Evolutionary conservation across 176 grass and related monocot species (phyloP), one percentile per base, ranked within the genome.

Genomic region (Hordeum marinum): DNA sequence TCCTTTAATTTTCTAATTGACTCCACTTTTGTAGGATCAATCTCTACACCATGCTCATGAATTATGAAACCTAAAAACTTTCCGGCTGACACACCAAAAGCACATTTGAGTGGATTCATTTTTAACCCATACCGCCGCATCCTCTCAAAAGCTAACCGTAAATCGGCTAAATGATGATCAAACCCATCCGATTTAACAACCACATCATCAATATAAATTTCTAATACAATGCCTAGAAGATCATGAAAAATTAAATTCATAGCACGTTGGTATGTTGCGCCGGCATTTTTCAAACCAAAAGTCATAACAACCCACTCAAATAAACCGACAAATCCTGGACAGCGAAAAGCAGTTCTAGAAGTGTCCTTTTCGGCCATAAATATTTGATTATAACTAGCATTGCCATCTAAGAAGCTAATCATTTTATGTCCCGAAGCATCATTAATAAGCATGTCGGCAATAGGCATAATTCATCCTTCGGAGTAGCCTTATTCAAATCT

Each of bases 251-350:
- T 67, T 3, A 50, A 67, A 32, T 80, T 50, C 78, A 80, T 67
- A 32, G 27, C 78, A 2, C 43, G 7, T 29, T 80, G 77, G 29
- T 80, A 80, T 31, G 59, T 79, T 5, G 55, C 75, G 7, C 75
- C 75, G 10, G 34, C 34, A 32, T 61, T 78, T 9, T 62, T 79
- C 18, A 79, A 27, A 1, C 76, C 36, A 27, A 79, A 63, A 2
- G 57, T 79, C 76, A 79, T 63, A 0, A 80, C 78, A 2, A 81
- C 79, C 63, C 63, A 81, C 18, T 81, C 79, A 15, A 68, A 68
- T 11, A 81, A 54, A 15, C 79, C 79, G 2, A 81, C 10, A 50
- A 36, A 35, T 1, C 42, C 63, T 0, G 41, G 79, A 6, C 63
- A 81, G 8, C 61, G 5, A 36, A 81, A 68, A 15, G 42, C 41